A percentile compares a stretch with the other conserved stretches of the same genome.
phyloP scores from a whole-genome alignment of 129 eudicot species.

The Escallonia herrerae region DNA sequence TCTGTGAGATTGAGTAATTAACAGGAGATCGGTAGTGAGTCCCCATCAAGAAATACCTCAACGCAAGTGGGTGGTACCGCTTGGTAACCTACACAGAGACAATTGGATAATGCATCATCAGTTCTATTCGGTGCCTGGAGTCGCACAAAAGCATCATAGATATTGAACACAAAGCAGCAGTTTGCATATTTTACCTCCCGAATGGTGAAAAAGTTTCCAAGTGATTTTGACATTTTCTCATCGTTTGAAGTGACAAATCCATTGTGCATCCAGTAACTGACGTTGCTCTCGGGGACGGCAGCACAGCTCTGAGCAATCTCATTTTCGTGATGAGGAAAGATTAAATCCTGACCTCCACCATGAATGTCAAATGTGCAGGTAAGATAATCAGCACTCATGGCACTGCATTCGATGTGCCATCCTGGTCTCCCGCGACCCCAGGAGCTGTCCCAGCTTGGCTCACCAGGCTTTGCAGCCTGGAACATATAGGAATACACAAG shows the following conservation, averaged over 20 bases:
- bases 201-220: slow-evolving; percentile 73
- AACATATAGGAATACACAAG: neutral
- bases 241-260: slow-evolving; percentile 87
- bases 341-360: slow-evolving; percentile 94
- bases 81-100: slow-evolving; percentile 51
- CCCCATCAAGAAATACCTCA: slow-evolving; percentile 84
- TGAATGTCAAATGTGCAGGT: slow-evolving; percentile 72
- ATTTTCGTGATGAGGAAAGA: slow-evolving; percentile 92
- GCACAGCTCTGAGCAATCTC: slow-evolving; percentile 95
- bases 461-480: slow-evolving; percentile 92
- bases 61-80: slow-evolving; percentile 80
- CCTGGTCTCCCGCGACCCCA: slow-evolving; percentile 99
- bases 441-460: slow-evolving; percentile 94
- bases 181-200: slow-evolving; percentile 51
- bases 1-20: slow-evolving; percentile 61
- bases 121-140: neutral
- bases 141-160: neutral
- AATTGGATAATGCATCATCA: neutral
- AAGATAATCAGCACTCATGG: slow-evolving; percentile 81
- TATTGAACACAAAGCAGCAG: neutral
- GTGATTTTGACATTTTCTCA: slow-evolving; percentile 82
- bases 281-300: slow-evolving; percentile 64
- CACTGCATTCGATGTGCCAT: slow-evolving; percentile 98
- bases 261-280: slow-evolving; percentile 85
- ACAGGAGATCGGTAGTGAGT: slow-evolving; percentile 86